Conservation (phyloP, 257 asterid genomes). For the Solanum dulcamara region DNA sequence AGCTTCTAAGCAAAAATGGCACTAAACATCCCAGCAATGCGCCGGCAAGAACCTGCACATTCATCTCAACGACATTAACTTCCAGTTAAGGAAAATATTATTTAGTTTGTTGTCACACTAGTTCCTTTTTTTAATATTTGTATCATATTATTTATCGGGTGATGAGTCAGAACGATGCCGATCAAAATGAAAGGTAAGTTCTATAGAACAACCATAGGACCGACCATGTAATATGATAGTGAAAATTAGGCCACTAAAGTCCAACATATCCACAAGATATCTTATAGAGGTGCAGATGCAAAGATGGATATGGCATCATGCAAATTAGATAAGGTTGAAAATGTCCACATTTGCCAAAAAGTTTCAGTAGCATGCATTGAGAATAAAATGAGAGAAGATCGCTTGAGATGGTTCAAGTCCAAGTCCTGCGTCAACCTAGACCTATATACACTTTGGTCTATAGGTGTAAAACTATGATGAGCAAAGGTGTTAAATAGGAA, state of each 20-base stretch:
- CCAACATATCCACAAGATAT: neutral
- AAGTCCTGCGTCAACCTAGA: neutral
- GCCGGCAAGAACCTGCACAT: conserved; percentile 3
- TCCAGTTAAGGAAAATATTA: neutral
- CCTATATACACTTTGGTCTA: neutral
- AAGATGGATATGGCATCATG: neutral
- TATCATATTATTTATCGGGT: neutral
- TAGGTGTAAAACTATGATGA: neutral
- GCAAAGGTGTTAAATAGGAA: neutral
- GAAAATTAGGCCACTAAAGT: neutral
- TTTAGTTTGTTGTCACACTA: neutral
- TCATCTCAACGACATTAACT: neutral
- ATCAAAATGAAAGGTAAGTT: neutral
- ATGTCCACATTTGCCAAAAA: neutral
- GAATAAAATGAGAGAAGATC: neutral
- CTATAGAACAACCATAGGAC: neutral
- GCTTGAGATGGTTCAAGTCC: neutral
- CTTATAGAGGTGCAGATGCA: neutral
- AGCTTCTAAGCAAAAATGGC: neutral
- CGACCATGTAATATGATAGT: neutral
- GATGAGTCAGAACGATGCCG: neutral
- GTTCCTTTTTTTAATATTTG: neutral
- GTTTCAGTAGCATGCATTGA: neutral
- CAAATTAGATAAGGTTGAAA: neutral
- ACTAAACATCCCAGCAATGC: conserved; percentile 4